These are phyloP conservation scores for Leccinum olivaceopallidum DNA, from an alignment of 768 basidiomycete genomes.

Conservation along the genomic window DNA sequence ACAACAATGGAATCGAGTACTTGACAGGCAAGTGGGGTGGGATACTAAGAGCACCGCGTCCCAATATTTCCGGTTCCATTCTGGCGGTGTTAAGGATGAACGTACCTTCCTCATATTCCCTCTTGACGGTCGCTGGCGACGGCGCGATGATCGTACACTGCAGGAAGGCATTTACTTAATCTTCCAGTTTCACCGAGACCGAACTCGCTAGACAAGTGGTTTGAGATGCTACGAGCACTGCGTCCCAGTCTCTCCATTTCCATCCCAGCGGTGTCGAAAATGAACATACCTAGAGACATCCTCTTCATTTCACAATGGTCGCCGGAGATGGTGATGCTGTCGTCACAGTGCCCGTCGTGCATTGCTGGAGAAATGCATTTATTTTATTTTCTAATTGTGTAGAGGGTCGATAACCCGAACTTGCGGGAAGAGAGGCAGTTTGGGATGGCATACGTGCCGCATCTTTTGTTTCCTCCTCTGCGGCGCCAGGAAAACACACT, in stretches of 20 bases:
- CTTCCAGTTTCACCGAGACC: slow-evolving; percentile 1
- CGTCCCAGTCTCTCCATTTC: neutral
- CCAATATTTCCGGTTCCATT: neutral
- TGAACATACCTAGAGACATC: slow-evolving; percentile 8
- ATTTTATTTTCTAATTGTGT: slow-evolving; percentile 5
- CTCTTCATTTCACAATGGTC: slow-evolving; percentile 13
- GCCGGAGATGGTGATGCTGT: neutral
- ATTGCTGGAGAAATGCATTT: neutral
- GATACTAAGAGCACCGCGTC: neutral
- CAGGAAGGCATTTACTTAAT: slow-evolving; percentile 3
- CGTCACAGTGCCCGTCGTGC: neutral
- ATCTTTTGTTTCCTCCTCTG: slow-evolving; percentile 2
- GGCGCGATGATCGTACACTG: neutral
- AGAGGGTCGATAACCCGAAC: slow-evolving; percentile 10
- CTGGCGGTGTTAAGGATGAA: too few species aligned
- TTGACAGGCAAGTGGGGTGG: neutral
- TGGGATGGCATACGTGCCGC: neutral
- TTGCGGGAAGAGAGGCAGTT: neutral
- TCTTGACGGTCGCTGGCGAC: neutral
- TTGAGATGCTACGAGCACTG: neutral
- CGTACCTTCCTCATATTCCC: too few species aligned
- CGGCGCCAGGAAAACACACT: slow-evolving; percentile 6
- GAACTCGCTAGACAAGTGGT: neutral
- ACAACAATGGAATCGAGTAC: too few species aligned
- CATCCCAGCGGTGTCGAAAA: neutral